Conservation (phyloP, 495 filamentous ascomycete species). For the Penicillium goetzii region DNA sequence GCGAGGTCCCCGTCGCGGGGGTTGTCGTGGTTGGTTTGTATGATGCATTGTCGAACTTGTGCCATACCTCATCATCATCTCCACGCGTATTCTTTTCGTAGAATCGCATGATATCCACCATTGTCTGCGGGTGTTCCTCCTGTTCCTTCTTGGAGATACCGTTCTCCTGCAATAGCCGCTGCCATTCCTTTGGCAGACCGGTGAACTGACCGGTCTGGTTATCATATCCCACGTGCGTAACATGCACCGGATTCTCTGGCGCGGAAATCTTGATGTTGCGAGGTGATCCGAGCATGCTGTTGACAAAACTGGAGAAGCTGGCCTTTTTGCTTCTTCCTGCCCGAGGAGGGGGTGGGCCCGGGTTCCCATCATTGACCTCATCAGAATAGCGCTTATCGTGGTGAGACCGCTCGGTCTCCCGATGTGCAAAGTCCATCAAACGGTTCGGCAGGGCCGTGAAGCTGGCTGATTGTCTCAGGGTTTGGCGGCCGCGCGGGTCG, state of each 20-base stretch:
- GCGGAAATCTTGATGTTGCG: constrained; percentile 86
- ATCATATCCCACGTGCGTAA: constrained; percentile 97
- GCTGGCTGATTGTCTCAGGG: constrained; percentile 77
- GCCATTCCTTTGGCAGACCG: constrained; percentile 97
- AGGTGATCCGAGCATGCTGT: constrained; percentile 86
- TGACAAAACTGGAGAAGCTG: constrained; percentile 94
- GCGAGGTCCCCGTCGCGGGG: constrained; percentile 54
- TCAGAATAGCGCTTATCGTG: constrained; percentile 83
- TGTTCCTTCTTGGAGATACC: constrained; percentile 96
- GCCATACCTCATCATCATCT: constrained; percentile 85
- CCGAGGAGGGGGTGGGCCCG: constrained; percentile 46
- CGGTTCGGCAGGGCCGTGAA: constrained; percentile 67
- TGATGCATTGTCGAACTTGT: constrained; percentile 88
- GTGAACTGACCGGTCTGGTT: constrained; percentile 97
- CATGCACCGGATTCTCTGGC: constrained; percentile 95
- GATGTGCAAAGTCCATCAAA: constrained; percentile 58
- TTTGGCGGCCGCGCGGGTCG: constrained; percentile 57
- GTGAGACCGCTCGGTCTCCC: constrained; percentile 45
- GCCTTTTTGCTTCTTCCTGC: constrained; percentile 80
- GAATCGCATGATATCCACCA: constrained; percentile 93
- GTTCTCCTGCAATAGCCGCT: constrained; percentile 89
- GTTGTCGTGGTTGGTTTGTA: constrained; percentile 47
- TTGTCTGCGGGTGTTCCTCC: constrained; percentile 90
- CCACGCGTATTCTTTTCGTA: constrained; percentile 91
- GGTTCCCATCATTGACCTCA: constrained; percentile 62